Evolutionary conservation across 1,284 basidiomycete genomes (phyloP).

Genomic region (Calocybe gambosa): DNA sequence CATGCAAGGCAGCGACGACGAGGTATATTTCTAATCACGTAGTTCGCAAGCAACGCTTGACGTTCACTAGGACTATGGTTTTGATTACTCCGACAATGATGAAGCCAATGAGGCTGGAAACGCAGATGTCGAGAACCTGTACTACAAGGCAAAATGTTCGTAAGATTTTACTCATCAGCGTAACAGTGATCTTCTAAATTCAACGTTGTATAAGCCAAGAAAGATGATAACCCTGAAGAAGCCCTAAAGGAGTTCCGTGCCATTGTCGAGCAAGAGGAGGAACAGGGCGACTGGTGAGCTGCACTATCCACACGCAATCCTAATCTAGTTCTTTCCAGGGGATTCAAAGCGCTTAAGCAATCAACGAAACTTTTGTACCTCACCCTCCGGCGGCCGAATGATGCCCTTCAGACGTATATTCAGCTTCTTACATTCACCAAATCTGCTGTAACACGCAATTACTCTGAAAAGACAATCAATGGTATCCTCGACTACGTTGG

Average conservation of each 20-base stretch:
- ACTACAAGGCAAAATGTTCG: slow-evolving; percentile 95
- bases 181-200: slow-evolving; percentile 6
- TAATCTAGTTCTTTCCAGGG: slow-evolving; percentile 47
- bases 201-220: slow-evolving; percentile 61
- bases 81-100: slow-evolving; percentile 93
- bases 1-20: slow-evolving; percentile 81
- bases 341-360: slow-evolving; percentile 98
- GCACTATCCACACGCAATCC: neutral
- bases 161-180: slow-evolving; percentile 5
- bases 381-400: slow-evolving; percentile 67
- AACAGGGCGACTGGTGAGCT: slow-evolving; percentile 86
- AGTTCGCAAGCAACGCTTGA: slow-evolving; percentile 10
- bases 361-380: slow-evolving; percentile 94
- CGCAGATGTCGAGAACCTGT: slow-evolving; percentile 97
- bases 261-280: slow-evolving; percentile 85
- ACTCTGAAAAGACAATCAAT: slow-evolving; percentile 98
- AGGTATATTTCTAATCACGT: slow-evolving; percentile 38
- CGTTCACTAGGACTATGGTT: slow-evolving; percentile 79
- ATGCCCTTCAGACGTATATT: slow-evolving; percentile 84
- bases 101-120: slow-evolving; percentile 75
- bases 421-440: slow-evolving; percentile 89
- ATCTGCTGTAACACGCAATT: slow-evolving; percentile 85
- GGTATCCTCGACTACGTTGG: slow-evolving; percentile 98
- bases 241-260: slow-evolving; percentile 83
- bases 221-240: slow-evolving; percentile 86